Conservation (phyloP, 139 green algal genomes). For the Picochlorum sp. region DNA sequence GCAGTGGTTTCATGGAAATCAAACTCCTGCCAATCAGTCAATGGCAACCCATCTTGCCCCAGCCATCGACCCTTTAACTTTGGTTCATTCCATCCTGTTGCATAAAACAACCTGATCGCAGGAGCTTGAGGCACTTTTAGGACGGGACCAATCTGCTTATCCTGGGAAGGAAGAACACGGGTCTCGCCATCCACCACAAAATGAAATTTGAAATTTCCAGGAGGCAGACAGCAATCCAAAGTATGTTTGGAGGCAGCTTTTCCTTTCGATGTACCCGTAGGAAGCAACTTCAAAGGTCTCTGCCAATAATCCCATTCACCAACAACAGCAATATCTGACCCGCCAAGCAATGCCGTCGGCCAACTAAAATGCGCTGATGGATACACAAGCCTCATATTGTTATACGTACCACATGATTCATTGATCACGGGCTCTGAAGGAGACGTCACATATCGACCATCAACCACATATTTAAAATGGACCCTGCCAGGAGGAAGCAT, state of each 20-base stretch:
- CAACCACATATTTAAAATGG: slow-evolving; percentile 29
- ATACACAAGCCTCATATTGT: slow-evolving; percentile 44
- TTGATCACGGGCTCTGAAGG: slow-evolving; percentile 31
- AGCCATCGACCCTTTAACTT: slow-evolving; percentile 21
- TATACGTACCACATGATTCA: slow-evolving; percentile 28
- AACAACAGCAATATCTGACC: slow-evolving; percentile 33
- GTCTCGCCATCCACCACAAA: slow-evolving; percentile 49
- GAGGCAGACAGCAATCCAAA: slow-evolving; percentile 35
- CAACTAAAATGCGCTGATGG: slow-evolving; percentile 34
- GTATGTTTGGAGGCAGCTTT: slow-evolving; percentile 2
- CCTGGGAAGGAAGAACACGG: slow-evolving; percentile 28
- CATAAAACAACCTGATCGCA: slow-evolving; percentile 49
- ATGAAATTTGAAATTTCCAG: slow-evolving; percentile 42
- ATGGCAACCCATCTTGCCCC: slow-evolving; percentile 12
- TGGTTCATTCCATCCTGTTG: slow-evolving; percentile 42
- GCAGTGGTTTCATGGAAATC: slow-evolving; percentile 10
- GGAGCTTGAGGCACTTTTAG: slow-evolving; percentile 24
- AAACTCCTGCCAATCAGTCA: slow-evolving; percentile 25
- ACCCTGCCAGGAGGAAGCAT: slow-evolving; percentile 13
- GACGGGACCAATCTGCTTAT: slow-evolving; percentile 35
- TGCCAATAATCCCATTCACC: slow-evolving; percentile 40
- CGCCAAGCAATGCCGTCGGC: slow-evolving; percentile 12
- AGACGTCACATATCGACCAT: slow-evolving; percentile 38
- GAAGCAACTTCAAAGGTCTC: slow-evolving; percentile 33
- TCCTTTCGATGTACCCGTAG: not conserved